These are phyloP conservation scores for Fusarium sp. DNA, from an alignment of 2,329 filamentous ascomycete genomes.

Conservation along the genomic window DNA sequence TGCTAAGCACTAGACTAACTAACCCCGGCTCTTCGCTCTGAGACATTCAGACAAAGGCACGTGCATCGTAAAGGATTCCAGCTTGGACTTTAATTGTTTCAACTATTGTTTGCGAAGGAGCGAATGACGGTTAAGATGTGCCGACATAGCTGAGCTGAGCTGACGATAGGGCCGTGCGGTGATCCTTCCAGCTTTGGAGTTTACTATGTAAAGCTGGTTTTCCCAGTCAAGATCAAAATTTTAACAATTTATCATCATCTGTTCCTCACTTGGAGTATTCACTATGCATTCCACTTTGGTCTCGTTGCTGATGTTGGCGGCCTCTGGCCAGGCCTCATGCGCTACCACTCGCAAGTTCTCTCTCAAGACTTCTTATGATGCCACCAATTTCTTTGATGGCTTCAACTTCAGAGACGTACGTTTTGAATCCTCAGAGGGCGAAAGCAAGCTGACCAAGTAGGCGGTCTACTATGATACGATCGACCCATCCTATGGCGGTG, in stretches of 20 bases:
- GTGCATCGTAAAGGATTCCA: slow-evolving; percentile 3
- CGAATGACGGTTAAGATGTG: not conserved
- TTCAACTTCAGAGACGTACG: slow-evolving; percentile 53
- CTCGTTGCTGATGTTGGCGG: not conserved
- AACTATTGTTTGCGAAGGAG: not conserved
- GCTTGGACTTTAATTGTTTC: not conserved
- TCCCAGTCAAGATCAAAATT: slow-evolving; percentile 3
- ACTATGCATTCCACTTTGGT: slow-evolving; percentile 6
- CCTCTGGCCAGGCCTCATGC: slow-evolving; percentile 3
- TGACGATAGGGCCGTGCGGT: not conserved
- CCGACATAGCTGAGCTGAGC: not conserved
- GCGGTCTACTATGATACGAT: slow-evolving; percentile 36
- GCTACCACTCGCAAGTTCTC: slow-evolving; percentile 12
- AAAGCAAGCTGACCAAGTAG: not conserved
- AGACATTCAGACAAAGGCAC: not conserved
- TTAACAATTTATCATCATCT: not conserved
- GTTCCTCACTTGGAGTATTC: not conserved
- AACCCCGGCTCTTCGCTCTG: not conserved
- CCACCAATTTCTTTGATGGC: slow-evolving; percentile 60
- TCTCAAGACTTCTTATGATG: slow-evolving; percentile 29
- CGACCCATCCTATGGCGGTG: slow-evolving; percentile 49
- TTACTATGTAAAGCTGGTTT: slow-evolving; percentile 8
- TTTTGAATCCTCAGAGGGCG: rapidly evolving
- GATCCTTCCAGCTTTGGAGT: slow-evolving; percentile 6
- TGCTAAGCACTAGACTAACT: slow-evolving; percentile 3